Evolutionary conservation across 306 rosid species (phyloP), one percentile per base, ranked within the genome.

Genomic region (Oemleria cerasiformis): DNA sequence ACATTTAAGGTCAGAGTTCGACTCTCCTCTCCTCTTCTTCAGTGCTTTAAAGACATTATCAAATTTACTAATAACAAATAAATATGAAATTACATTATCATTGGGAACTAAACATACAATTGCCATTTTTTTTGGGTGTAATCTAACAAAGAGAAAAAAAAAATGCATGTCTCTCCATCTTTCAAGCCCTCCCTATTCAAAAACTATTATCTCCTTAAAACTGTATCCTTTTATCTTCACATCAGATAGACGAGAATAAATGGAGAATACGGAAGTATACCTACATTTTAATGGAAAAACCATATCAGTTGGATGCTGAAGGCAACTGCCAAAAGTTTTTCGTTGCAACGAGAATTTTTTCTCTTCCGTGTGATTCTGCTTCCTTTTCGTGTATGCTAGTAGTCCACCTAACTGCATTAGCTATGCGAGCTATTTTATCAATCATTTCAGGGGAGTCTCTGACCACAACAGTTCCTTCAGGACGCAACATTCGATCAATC

Each of bases 401-500:
- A 0, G 65, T 77, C 99, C 99, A 95, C 56, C 85, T 92, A 62
- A 95, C 76, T 0, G 95, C 92, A 13, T 70, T 86, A 53, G 96
- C 92, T 61, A 95, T 63, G 65, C 85, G 92, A 63, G 84, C 89
- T 56, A 95, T 87, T 80, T 82, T 86, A 9, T 91, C 96, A 25
- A 95, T 81, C 14, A 81, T 92, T 71, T 91, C 96, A 6, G 93
- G 89, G 56, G 82, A 77, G 79, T 89, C 97, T 84, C 97, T 88
- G 49, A 95, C 71, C 75, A 95, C 83, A 62, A 95, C 63, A 0
- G 95, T 91, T 75, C 99, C 99, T 84, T 88, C 93, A 0, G 99
- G 99, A 7, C 99, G 96, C 82, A 95, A 67, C 51, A 95, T 85
- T 48, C 97, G 87, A 65, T 95, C 99, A 58, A 95, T 83, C 85